Evolutionary conservation across 495 filamentous ascomycete genomes (phyloP).

Genomic region (Neurospora intermedia): DNA sequence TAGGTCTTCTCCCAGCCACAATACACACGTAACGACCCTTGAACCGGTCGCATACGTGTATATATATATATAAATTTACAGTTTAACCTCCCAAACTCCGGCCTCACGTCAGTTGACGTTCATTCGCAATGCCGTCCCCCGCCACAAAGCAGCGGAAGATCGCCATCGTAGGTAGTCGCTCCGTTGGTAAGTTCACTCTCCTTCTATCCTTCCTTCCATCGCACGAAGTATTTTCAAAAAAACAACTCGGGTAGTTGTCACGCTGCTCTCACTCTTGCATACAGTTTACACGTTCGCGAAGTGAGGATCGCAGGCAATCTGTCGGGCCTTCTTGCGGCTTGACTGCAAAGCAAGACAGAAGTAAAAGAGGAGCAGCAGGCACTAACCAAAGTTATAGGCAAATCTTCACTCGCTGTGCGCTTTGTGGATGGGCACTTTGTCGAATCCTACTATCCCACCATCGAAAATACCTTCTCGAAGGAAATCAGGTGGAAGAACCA

Average conservation of each 20-base stretch:
- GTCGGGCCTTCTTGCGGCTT: background rate
- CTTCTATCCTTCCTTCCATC: slow-evolving; percentile 2
- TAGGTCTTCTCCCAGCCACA: background rate
- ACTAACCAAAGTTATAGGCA: slow-evolving; percentile 46
- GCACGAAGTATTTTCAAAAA: background rate
- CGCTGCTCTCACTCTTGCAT: background rate
- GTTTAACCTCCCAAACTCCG: background rate
- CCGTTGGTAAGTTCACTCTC: slow-evolving; percentile 62
- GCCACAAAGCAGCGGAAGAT: slow-evolving; percentile 94
- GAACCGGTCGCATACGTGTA: background rate
- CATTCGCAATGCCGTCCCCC: slow-evolving; percentile 50
- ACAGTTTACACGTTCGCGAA: background rate
- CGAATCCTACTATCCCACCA: slow-evolving; percentile 97
- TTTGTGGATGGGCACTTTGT: slow-evolving; percentile 98
- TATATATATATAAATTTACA: background rate
- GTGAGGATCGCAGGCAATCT: background rate
- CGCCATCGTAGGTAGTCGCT: slow-evolving; percentile 93
- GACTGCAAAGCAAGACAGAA: background rate
- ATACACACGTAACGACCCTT: background rate
- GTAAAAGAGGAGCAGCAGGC: background rate
- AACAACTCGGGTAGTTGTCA: background rate
- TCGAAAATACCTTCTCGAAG: slow-evolving; percentile 97
- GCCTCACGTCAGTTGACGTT: background rate
- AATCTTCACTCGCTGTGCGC: slow-evolving; percentile 94
- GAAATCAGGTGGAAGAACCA: slow-evolving; percentile 85